Conservation (phyloP, 306 rosid genomes). For the Medicago lupulina region DNA sequence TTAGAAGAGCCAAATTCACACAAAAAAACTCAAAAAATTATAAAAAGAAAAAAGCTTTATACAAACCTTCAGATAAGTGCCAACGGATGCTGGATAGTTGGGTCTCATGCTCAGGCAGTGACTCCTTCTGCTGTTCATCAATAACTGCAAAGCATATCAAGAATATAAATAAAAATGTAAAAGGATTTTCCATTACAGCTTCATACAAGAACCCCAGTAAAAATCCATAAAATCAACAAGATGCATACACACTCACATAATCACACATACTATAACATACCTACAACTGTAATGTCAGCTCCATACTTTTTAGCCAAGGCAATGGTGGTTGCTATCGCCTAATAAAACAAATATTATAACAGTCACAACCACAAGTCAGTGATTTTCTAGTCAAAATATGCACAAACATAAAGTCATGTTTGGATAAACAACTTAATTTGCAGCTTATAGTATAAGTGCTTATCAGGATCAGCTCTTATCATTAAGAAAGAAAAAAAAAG, state of each 20-base stretch:
- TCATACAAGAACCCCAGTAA: slow-evolving; percentile 31
- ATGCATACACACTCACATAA: slow-evolving; percentile 38
- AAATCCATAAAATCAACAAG: slow-evolving; percentile 4
- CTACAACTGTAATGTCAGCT: slow-evolving; percentile 91
- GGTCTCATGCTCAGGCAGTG: slow-evolving; percentile 82
- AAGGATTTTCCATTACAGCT: slow-evolving; percentile 14
- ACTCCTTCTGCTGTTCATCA: slow-evolving; percentile 80
- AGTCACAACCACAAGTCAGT: slow-evolving; percentile 34
- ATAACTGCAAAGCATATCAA: slow-evolving; percentile 69
- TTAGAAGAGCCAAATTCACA: not conserved
- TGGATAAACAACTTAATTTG: not conserved
- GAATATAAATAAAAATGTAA: not conserved
- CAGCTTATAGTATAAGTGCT: not conserved
- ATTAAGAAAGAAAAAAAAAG: too few relatives aligned
- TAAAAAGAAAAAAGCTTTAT: slow-evolving; percentile 2
- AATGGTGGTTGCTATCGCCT: slow-evolving; percentile 83
- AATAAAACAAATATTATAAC: not conserved
- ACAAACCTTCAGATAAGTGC: slow-evolving; percentile 91
- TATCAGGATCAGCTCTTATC: too few relatives aligned
- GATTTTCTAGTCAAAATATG: not conserved
- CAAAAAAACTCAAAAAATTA: not conserved
- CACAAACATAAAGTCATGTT: not conserved
- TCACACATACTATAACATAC: slow-evolving; percentile 50
- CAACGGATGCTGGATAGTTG: slow-evolving; percentile 87
- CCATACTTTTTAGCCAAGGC: slow-evolving; percentile 90